Evolutionary conservation across 768 basidiomycete species (phyloP).

Genomic region (Termitomyces sp.): DNA sequence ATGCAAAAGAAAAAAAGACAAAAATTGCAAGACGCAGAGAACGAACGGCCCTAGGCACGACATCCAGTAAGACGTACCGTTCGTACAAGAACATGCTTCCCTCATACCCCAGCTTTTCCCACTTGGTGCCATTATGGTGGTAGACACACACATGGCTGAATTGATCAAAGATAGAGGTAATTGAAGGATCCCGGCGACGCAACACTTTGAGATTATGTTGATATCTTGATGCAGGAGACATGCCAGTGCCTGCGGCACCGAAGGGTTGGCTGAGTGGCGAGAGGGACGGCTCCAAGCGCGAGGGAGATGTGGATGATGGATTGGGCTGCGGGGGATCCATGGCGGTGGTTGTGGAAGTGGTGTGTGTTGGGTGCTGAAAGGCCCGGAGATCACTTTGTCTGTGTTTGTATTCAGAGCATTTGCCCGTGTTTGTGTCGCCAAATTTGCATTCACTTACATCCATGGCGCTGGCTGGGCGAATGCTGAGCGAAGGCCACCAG

Average conservation of each 20-base stretch:
- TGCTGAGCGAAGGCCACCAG: constrained; percentile 4
- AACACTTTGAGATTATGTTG: constrained; percentile 77
- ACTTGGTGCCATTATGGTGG: constrained; percentile 65
- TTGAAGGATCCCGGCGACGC: constrained; percentile 72
- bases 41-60: neutral
- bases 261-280: constrained; percentile 5
- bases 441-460: too few species aligned
- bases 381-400: neutral
- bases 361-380: constrained; percentile 1
- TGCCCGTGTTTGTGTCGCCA: too few species aligned
- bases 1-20: neutral
- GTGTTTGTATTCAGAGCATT: constrained; percentile 6
- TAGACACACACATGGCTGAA: constrained; percentile 86
- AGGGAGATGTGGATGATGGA: constrained; percentile 11
- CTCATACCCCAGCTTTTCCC: constrained; percentile 81
- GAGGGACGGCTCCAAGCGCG: constrained; percentile 7
- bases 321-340: constrained; percentile 29
- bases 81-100: constrained; percentile 91
- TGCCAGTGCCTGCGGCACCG: constrained; percentile 33
- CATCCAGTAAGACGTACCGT: constrained; percentile 42
- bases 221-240: constrained; percentile 65
- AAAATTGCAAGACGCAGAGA: neutral
- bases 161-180: constrained; percentile 78
- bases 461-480: neutral
- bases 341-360: constrained; percentile 5